Base-by-base conservation (phyloP, 495 filamentous ascomycete genomes). In the Neurospora sp. region DNA sequence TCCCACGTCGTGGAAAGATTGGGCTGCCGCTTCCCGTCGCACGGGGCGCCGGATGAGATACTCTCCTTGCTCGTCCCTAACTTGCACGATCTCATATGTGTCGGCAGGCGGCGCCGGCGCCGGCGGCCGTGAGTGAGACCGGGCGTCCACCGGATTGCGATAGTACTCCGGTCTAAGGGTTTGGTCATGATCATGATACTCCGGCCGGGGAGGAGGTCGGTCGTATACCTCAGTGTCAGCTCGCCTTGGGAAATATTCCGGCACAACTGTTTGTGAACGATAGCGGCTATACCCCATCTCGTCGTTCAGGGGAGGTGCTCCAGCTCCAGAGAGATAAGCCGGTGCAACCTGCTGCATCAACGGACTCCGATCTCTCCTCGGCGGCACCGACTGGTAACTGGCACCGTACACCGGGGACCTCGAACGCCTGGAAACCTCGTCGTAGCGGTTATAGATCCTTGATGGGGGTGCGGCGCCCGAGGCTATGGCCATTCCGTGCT, bases 21-120 rank as follows among this genome's bases (percentile, higher is more conserved):
- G 61, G 9, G 74, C 61, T 18, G 80, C 76, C 5, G 75, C 77
- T 41, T 77, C 78, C 37, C 76, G 74, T 42, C 78, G 81, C n/a
- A 83, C 74, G 12, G 84, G 84, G 70, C 83, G 78, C 11, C 80
- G 80, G 71, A 86, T 82, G 68, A 81, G 81, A 71, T 86, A 87
- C 46, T 83, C 80, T 39, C 82, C 83, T n/a, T 76, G 69, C 5
- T 80, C 78, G 73, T 86, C 84, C 12, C 80, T 78, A 8, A 84
- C 83, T 39, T 83, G 78, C 41, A 86, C 80, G 39, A 84, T 81
- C 74, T 87, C 84, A 39, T 80, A 85, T 6, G 80, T 76, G 41
- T 82, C 78, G 37, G 80, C 80, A 35, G 77, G 76, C 59, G 74
- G 74, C 7, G 53, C 12, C 27, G 53, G 53, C 22, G 27, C 12